Base-by-base conservation (phyloP, 2,329 filamentous ascomycete species). In the Aureobasidium zeae region DNA sequence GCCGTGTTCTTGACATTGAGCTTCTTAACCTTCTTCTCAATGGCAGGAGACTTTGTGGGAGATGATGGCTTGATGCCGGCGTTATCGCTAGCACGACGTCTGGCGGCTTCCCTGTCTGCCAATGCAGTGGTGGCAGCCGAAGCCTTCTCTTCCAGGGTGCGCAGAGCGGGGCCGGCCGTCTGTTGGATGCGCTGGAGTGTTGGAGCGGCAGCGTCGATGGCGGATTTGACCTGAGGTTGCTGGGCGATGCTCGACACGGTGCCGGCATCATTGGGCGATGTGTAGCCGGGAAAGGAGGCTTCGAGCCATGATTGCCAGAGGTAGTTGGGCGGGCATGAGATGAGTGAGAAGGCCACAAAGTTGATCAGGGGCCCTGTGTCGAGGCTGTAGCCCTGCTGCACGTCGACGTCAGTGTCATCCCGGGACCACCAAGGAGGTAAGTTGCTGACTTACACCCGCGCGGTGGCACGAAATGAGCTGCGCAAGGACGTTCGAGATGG, bases 291-390 rank as follows among this genome's bases (percentile, higher is more conserved):
- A 57, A 86, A 93, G 3, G 69, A 64, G 5, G 73, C 67, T 63
- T 94, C 87, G 41, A 94, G 72, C 57, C 74, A 84, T 29, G 77
- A 73, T 70, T 94, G 87, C 87, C 86, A 94, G 54, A 85, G 59
- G 57, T 86, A 85, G 64, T 95, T 95, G 32, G 83, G 83, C 2
- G 87, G 86, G 29, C 80, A 82, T 61, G 73, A 81, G 47, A 94
- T 58, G 24, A 84, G 57, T 51, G 80, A 76, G 67, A 81, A 94
- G 42, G 86, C 57, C 39, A 84, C 65, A 63, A 93, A 94, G 58
- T 87, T 83, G 52, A 87, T 65, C 31, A 94, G 70, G 3, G 82
- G 77, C 4, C 73, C 64, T 63, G 73, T 72, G 62, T 87, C 76
- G 53, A 93, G 67, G 17, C 67, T 61, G 41, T 84, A 72, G 9